These are phyloP conservation scores for Croton laevigatus DNA, from an alignment of 441 rosid species.

Conservation along the genomic window DNA sequence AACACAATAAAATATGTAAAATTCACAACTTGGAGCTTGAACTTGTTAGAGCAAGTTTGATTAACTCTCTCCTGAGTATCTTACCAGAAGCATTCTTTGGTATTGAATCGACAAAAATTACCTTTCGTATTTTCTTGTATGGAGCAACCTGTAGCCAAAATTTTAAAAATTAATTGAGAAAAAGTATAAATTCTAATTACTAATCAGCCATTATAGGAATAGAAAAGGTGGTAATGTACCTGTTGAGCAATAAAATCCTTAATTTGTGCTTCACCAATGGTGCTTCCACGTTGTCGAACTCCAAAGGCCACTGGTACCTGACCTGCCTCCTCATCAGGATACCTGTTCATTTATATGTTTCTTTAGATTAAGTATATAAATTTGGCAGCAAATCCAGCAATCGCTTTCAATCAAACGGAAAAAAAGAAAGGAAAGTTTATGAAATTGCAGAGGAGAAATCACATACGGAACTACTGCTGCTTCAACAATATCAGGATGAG, in stretches of 20 bases:
- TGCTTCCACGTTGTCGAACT: conserved; percentile 30
- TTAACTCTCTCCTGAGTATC: conserved; percentile 49
- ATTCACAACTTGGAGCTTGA: conserved; percentile 37
- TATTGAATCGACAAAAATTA: conserved; percentile 39
- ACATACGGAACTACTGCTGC: conserved; percentile 56
- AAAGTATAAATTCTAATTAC: neutral
- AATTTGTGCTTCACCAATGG: conserved; percentile 29
- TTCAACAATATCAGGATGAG: conserved; percentile 49
- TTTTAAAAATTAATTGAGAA: neutral
- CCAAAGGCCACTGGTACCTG: conserved; percentile 48
- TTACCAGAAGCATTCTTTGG: conserved; percentile 60
- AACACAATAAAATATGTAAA: too few relatives aligned
- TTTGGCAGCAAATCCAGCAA: too few relatives aligned
- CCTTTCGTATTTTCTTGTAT: conserved; percentile 45
- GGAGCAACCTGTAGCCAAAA: conserved; percentile 45
- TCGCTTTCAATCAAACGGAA: neutral
- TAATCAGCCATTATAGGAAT: neutral
- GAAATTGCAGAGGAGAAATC: neutral
- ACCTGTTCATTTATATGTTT: conserved; percentile 29
- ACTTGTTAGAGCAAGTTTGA: conserved; percentile 26
- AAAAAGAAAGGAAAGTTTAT: neutral
- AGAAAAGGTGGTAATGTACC: conserved; percentile 15
- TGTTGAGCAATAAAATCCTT: conserved; percentile 37
- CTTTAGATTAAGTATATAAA: neutral
- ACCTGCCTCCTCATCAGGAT: conserved; percentile 50